Percentiles rank a stretch among this genome's conserved stretches.
These are phyloP conservation scores for Dioscorea cayenensis DNA, from an alignment of 116 monocot genomes.

Conservation along the genomic window DNA sequence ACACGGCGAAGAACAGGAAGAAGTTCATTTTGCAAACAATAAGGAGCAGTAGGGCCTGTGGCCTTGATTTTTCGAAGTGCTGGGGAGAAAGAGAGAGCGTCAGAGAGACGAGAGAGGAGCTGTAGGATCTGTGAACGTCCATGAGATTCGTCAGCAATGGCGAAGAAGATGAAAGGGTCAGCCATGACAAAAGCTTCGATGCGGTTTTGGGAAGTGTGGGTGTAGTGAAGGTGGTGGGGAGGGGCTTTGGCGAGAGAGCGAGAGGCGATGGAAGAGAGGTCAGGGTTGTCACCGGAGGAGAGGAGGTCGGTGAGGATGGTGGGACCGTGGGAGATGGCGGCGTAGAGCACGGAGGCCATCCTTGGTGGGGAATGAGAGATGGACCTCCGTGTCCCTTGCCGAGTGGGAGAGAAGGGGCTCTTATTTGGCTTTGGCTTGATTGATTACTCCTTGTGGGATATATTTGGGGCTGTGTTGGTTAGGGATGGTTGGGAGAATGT, in stretches of 20 bases:
- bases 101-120: not conserved
- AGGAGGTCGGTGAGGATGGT: constrained; percentile 19
- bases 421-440: no score
- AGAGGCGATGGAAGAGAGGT: constrained; percentile 2
- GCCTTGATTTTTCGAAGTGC: constrained; percentile 1
- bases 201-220: constrained; percentile 17
- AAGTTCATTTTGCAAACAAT: not conserved
- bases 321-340: constrained; percentile 13
- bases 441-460: no score
- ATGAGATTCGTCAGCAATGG: constrained; percentile 21
- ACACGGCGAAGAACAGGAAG: not conserved
- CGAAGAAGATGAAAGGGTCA: constrained; percentile 21
- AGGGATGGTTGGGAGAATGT: no score
- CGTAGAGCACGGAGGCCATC: constrained; percentile 13
- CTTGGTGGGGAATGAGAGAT: not conserved
- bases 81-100: not conserved
- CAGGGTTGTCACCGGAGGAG: not conserved
- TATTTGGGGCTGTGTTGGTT: no score
- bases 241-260: constrained; percentile 15
- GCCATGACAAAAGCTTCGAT: constrained; percentile 22
- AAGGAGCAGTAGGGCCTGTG: not conserved
- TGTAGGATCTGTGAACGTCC: not conserved
- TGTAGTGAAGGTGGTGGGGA: constrained; percentile 19
- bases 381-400: not conserved
- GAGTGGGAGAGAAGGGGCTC: no score